Base-by-base conservation (phyloP, 2,329 filamentous ascomycete genomes). In the Talaromyces funiculosus region DNA sequence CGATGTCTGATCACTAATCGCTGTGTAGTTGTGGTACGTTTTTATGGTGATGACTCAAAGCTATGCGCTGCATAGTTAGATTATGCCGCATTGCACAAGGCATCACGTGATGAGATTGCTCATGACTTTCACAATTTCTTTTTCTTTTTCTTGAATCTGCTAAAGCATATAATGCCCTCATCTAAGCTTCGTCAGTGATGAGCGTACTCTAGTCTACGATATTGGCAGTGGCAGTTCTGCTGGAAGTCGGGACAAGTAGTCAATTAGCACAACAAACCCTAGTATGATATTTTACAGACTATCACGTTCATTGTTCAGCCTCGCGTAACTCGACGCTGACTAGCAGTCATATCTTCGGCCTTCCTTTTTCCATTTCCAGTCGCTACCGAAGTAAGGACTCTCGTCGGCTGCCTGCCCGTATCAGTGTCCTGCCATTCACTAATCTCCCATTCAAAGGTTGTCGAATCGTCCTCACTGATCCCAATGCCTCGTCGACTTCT, bases 371-470 rank as follows among this genome's bases (percentile, higher is more conserved):
- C 40, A 40, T 47, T 55, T 31, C 16, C 29, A 40, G 29, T 40
- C 37, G 49, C 12, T 45, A 37, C 38, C 16, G 57, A 51, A 24
- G 18, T 43, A n/a, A 54, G 7, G 6, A 53, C 31, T 43, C 29
- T 53, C 24, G 49, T 53, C 20, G 55, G 47, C 38, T 56, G 22
- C 12, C 12, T 47, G n/a, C 43, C 64, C 5, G 35, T 62, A 47
- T 63, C 63, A 62, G 70, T 63, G 55, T 70, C 81, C 51, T 80
- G 82, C 80, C 84, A 92, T 75, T 96, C 92, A 40, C 87, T 81
- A 64, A 96, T 82, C 74, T 96, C 91, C 90, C 90, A 96, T 69
- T 94, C 88, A 10, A 94, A 82, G 47, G 79, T 84, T 38, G 86
- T 83, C 29, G 78, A 81, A 16, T 87, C 87, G 70, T 90, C 86